Percentiles rank a stretch among this genome's conserved stretches.
Evolutionary conservation across 257 asterid genomes (phyloP).

Genomic region (Capsicum baccatum): DNA sequence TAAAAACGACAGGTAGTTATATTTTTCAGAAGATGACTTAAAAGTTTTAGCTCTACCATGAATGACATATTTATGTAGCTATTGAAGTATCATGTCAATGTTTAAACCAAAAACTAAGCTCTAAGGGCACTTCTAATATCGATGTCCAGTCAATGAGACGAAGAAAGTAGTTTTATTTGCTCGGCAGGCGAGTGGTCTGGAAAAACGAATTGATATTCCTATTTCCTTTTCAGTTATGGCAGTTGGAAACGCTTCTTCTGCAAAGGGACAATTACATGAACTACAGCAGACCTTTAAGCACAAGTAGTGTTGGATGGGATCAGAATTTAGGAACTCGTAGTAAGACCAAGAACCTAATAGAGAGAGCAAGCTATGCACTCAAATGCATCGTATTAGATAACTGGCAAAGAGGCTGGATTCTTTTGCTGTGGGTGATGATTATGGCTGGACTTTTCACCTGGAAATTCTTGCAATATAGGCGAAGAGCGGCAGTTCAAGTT

Average conservation of each 20-base stretch:
- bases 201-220: constrained; percentile 19
- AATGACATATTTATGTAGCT: not conserved
- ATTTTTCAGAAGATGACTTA: not conserved
- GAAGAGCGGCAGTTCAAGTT: constrained; percentile 61
- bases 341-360: constrained; percentile 36
- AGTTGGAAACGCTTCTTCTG: constrained; percentile 80
- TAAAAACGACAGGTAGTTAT: not conserved
- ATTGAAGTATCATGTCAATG: not conserved
- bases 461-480: constrained; percentile 74
- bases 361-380: constrained; percentile 36
- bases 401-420: constrained; percentile 82
- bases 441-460: constrained; percentile 80
- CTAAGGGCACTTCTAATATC: not conserved
- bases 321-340: constrained; percentile 49
- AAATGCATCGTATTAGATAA: constrained; percentile 56
- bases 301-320: constrained; percentile 72
- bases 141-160: not conserved
- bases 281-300: constrained; percentile 83
- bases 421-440: constrained; percentile 60
- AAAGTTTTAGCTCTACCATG: not conserved
- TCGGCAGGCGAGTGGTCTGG: not conserved
- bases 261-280: constrained; percentile 84
- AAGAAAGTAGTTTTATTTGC: not conserved
- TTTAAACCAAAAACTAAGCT: not conserved
- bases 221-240: constrained; percentile 73